A percentile compares a stretch with the other conserved stretches of the same genome.
Evolutionary conservation across 108 stramenopile species (phyloP).

Genomic region (Pseudonitzschia multiseries): DNA sequence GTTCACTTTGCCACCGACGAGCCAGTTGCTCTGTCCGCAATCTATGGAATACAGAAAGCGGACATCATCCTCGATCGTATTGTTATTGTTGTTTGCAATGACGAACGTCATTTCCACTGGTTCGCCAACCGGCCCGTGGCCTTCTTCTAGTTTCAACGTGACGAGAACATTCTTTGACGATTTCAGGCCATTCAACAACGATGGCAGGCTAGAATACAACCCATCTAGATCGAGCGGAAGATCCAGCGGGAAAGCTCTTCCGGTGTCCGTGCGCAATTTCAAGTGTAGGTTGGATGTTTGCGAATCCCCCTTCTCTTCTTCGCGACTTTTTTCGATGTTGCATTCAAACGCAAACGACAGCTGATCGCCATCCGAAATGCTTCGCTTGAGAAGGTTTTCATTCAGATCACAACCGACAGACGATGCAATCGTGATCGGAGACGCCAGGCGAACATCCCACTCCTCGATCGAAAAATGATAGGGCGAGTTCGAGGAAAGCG

Average conservation of each 20-base stretch:
- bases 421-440: conserved; percentile 30
- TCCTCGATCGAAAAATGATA: conserved; percentile 62
- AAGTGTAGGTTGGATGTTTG: conserved; percentile 46
- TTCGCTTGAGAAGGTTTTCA: conserved; percentile 43
- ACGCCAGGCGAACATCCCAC: conserved; percentile 55
- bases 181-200: conserved; percentile 15
- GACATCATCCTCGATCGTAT: background rate
- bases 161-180: conserved; percentile 38
- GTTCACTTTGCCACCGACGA: conserved; percentile 65
- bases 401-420: conserved; percentile 61
- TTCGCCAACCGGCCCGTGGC: conserved; percentile 60
- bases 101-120: conserved; percentile 61
- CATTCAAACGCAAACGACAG: conserved; percentile 64
- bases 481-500: conserved; percentile 66
- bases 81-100: conserved; percentile 27
- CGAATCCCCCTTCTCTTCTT: background rate
- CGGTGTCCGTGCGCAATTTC: conserved; percentile 59
- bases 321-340: conserved; percentile 19
- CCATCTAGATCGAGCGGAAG: conserved; percentile 54
- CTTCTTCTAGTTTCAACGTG: conserved; percentile 37
- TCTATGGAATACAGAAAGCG: conserved; percentile 47
- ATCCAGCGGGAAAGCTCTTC: conserved; percentile 56
- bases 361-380: conserved; percentile 59
- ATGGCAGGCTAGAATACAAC: conserved; percentile 49
- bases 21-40: conserved; percentile 58